Evolutionary conservation across 306 rosid genomes (phyloP), one percentile per base, ranked within the genome.

Genomic region (Prunus davidiana): DNA sequence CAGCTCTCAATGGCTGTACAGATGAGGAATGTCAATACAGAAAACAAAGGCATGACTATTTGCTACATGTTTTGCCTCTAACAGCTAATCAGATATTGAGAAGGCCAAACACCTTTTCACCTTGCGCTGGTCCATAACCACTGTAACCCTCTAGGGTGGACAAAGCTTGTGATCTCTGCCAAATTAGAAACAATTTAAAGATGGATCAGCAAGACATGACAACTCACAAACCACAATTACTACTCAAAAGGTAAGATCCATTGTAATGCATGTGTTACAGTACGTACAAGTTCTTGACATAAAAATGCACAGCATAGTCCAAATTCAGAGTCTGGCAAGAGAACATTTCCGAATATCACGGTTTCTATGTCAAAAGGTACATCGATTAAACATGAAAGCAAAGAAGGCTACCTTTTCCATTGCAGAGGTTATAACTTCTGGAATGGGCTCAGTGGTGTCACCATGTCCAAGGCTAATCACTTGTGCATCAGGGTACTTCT

Each of bases 81-180:
- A 38, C 8, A 38, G 9, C 43, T 38, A 38, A 38, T 38, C 43
- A 7, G 43, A 38, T 38, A 38, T 38, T 38, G 43, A 38, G 78
- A 56, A 56, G 43, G 72, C 46, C 73, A 34, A 81, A 71, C 83
- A 92, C 97, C 91, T 87, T 90, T 89, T 95, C 99, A 64, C 99
- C 99, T 79, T 92, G 99, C 83, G 92, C 99, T 22, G 93, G 83
- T 76, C 99, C 99, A 82, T 95, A 95, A 67, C 99, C 99, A 83
- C 97, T 95, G 55, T 92, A 95, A 80, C 97, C 99, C 80, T 92
- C 93, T 15, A 85, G 14, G 61, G 97, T 95, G 25, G 99, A 85
- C 80, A 95, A 82, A 52, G 82, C 96, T 72, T 81, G 71, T 47
- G 99, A 54, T 87, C 86, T 90, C 98, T 95, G 92, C 79, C 43